phyloP scores from a whole-genome alignment of 148 eudicot genomes.

The Rhododendron williamsianum region DNA sequence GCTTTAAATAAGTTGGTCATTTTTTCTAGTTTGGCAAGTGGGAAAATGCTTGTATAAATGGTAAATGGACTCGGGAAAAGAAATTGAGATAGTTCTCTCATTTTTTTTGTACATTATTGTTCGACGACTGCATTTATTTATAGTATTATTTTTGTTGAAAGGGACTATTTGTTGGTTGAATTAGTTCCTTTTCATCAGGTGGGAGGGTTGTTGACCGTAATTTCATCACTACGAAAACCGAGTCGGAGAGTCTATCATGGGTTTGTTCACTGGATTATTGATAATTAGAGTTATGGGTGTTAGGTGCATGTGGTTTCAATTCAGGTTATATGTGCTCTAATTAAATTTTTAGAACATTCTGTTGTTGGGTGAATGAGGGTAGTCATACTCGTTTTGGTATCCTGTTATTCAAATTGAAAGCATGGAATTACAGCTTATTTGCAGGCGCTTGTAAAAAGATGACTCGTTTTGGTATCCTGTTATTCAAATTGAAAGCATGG shows the following conservation, averaged over 20 bases:
- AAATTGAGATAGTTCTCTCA: neutral
- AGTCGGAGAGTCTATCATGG: neutral
- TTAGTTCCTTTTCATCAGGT: neutral
- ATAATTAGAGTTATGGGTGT: neutral
- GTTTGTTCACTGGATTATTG: neutral
- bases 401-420: slow-evolving; percentile 8
- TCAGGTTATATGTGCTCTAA: neutral
- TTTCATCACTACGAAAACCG: slow-evolving; percentile 2
- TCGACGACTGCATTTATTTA: neutral
- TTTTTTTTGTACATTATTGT: neutral
- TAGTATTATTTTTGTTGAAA: neutral
- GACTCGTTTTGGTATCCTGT: neutral
- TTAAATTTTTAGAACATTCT: neutral
- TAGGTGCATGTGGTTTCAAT: slow-evolving; percentile 6
- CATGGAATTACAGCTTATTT: neutral
- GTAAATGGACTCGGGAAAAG: neutral
- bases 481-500: slow-evolving; percentile 5
- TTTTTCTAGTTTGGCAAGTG: neutral
- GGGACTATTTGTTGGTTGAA: neutral
- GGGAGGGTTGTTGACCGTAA: slow-evolving; percentile 1
- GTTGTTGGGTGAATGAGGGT: neutral
- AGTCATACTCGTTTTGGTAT: neutral
- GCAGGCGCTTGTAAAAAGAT: neutral
- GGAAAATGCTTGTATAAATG: neutral
- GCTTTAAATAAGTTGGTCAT: neutral